A percentile compares a stretch with the other conserved stretches of the same genome.
phyloP scores from a whole-genome alignment of 345 rosid species.

The Triadica sebifera region DNA sequence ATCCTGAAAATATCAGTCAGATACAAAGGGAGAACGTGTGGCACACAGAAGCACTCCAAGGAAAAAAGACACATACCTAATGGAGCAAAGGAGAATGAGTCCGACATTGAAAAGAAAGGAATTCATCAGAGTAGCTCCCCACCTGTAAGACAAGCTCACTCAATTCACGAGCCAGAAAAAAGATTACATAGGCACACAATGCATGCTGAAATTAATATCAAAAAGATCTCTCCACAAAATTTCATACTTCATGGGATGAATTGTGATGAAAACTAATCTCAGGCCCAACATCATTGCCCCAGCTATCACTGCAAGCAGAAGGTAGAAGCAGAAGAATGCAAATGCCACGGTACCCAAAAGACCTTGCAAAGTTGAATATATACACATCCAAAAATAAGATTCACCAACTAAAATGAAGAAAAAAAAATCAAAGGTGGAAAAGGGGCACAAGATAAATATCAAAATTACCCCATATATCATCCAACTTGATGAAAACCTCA shows the following conservation, averaged over 20 bases:
- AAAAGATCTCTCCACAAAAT: constrained; percentile 1
- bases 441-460: background rate
- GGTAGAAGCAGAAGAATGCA: constrained; percentile 97
- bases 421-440: background rate
- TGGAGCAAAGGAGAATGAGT: constrained; percentile 87
- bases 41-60: background rate
- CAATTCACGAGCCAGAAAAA: constrained; percentile 22
- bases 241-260: constrained; percentile 96
- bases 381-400: constrained; percentile 17
- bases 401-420: background rate
- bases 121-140: constrained; percentile 99
- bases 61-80: constrained; percentile 53
- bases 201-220: background rate
- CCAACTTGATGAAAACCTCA: constrained; percentile 97
- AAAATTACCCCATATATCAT: constrained; percentile 83
- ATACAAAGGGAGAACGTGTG: background rate
- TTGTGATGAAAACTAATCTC: constrained; percentile 79
- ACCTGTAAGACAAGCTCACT: constrained; percentile 48
- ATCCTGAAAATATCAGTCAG: constrained; percentile 1
- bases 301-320: constrained; percentile 87
- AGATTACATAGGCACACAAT: constrained; percentile 11
- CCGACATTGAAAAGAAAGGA: constrained; percentile 98
- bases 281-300: constrained; percentile 98
- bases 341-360: constrained; percentile 94
- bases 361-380: constrained; percentile 44